Evolutionary conservation across 2,329 filamentous ascomycete genomes (phyloP).

Genomic region (Elsinoe ampelina): DNA sequence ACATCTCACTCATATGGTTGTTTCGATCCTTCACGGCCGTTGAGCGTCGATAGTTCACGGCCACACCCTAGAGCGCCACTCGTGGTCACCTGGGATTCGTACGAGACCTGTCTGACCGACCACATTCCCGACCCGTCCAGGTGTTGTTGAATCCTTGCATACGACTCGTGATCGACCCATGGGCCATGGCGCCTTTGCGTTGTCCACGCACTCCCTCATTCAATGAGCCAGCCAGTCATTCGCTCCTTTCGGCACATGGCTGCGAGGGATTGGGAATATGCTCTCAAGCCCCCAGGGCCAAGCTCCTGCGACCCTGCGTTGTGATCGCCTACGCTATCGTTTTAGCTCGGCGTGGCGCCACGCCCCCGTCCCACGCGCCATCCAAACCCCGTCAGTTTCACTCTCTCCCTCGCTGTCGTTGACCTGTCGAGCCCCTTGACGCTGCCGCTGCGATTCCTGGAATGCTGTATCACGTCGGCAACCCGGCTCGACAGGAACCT

Average conservation of each 20-base stretch:
- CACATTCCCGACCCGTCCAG: constrained; percentile 2
- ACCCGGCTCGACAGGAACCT: not conserved
- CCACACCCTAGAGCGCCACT: not conserved
- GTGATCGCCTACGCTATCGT: constrained; percentile 12
- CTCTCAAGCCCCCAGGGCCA: not conserved
- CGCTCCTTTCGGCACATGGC: not conserved
- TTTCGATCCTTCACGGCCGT: not conserved
- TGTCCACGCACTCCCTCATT: not conserved
- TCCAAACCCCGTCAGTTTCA: constrained; percentile 1
- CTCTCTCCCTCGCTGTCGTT: constrained; percentile 1
- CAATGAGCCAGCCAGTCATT: not conserved
- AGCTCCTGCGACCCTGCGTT: constrained; percentile 3
- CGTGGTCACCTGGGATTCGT: not conserved
- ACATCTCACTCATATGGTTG: not conserved
- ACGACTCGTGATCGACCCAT: constrained; percentile 7
- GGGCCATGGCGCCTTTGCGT: constrained; percentile 3
- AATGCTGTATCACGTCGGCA: constrained; percentile 6
- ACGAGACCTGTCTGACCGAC: constrained; percentile 6
- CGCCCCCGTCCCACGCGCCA: not conserved
- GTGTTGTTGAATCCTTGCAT: not conserved
- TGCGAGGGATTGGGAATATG: not conserved
- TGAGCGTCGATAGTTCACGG: not conserved
- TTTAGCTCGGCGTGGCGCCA: constrained; percentile 11
- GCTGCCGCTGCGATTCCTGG: not conserved
- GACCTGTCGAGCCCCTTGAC: not conserved